Percentiles rank a stretch among this genome's conserved stretches.
Conservation (phyloP, 352 stramenopile genomes). For the Phytopythium helicoides region DNA sequence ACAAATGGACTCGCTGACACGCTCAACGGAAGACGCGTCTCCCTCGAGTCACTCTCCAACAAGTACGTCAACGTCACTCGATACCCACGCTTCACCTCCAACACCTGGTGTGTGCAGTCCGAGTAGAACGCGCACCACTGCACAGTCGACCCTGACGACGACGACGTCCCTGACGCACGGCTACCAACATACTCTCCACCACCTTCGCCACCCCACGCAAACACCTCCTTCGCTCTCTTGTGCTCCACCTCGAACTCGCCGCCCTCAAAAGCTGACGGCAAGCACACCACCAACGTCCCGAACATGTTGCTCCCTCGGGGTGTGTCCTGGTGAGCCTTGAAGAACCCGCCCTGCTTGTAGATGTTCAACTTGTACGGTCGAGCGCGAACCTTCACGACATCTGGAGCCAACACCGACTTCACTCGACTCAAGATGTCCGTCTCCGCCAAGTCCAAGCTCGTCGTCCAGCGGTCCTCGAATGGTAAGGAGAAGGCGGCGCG, state of each 20-base stretch:
- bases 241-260: slow-evolving; percentile 1
- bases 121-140: slow-evolving; percentile 3
- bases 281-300: slow-evolving; percentile 1
- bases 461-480: neutral
- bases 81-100: neutral
- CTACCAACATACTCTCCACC: too few species aligned
- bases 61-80: slow-evolving; percentile 3
- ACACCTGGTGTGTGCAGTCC: neutral
- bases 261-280: neutral
- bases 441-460: neutral
- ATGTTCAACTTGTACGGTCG: neutral
- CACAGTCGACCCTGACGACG: neutral
- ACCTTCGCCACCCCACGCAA: slow-evolving; percentile 1
- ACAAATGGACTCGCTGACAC: neutral
- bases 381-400: neutral
- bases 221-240: neutral
- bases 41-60: neutral
- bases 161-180: neutral
- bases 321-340: slow-evolving; percentile 1
- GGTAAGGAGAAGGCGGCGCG: too few species aligned
- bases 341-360: slow-evolving; percentile 3
- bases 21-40: too few species aligned
- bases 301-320: slow-evolving; percentile 2
- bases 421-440: neutral
- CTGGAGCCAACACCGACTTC: neutral